phyloP scores from a whole-genome alignment of 148 eudicot genomes.

The Talinum fruticosum region DNA sequence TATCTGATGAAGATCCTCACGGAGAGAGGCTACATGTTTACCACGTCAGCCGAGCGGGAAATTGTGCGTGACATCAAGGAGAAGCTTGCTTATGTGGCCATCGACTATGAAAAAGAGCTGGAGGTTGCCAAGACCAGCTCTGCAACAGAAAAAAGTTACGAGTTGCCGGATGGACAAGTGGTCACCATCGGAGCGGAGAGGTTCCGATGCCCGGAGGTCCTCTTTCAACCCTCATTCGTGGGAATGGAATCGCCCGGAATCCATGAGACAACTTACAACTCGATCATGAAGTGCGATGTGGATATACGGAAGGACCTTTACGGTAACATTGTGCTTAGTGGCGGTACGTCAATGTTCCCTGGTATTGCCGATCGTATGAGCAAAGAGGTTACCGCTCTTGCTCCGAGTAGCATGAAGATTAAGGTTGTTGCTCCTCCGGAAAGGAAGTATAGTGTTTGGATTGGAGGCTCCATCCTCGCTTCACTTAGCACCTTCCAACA shows the following conservation, averaged over 20 bases:
- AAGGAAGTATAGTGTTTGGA: conserved; percentile 32
- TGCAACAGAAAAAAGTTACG: conserved; percentile 26
- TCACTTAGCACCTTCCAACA: conserved; percentile 32
- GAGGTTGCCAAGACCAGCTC: conserved; percentile 30
- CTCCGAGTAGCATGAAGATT: conserved; percentile 35
- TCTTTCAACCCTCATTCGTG: conserved; percentile 28
- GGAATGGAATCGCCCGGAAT: conserved; percentile 32
- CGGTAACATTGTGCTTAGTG: conserved; percentile 35
- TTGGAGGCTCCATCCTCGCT: conserved; percentile 33
- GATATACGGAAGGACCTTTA: conserved; percentile 26
- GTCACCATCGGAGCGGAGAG: conserved; percentile 32
- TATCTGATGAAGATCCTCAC: no score
- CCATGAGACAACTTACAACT: conserved; percentile 32
- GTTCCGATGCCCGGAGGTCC: conserved; percentile 31
- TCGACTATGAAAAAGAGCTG: conserved; percentile 29
- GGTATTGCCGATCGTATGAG: conserved; percentile 35
- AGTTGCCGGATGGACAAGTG: conserved; percentile 30
- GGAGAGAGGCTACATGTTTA: no score
- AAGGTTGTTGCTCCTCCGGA: conserved; percentile 33
- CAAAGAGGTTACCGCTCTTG: conserved; percentile 34
- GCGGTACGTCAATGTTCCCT: conserved; percentile 35
- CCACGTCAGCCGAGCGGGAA: background rate
- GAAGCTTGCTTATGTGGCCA: conserved; percentile 32
- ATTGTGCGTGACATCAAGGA: background rate
- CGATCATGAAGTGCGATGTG: conserved; percentile 29